phyloP scores from a whole-genome alignment of 208 protist species.

The Wallacemonas rigidus region DNA sequence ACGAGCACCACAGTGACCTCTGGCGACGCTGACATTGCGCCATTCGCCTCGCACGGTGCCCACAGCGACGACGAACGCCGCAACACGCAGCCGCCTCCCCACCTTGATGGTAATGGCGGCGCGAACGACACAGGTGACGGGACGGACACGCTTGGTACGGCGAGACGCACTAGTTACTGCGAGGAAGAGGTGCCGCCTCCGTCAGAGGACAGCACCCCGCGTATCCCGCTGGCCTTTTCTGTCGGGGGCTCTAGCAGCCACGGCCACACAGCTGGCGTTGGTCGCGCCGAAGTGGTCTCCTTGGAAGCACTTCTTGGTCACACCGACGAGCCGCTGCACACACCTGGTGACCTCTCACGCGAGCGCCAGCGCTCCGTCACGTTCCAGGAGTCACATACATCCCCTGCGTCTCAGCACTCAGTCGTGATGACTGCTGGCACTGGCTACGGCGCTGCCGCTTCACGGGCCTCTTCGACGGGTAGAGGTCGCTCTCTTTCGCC shows the following conservation, averaged over 20 bases:
- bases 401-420: background rate
- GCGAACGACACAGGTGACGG: background rate
- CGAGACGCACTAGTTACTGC: background rate
- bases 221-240: background rate
- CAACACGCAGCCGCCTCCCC: constrained; percentile 3
- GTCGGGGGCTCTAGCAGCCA: background rate
- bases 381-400: background rate
- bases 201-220: constrained; percentile 2
- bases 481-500: constrained; percentile 1
- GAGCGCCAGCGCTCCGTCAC: constrained; percentile 17
- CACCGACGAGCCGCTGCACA: background rate
- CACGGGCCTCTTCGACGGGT: background rate
- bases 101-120: too few species aligned
- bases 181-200: background rate
- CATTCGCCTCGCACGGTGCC: background rate
- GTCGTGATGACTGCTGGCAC: background rate
- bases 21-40: background rate
- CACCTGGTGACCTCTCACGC: background rate
- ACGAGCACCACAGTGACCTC: constrained; percentile 7
- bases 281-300: constrained; percentile 9
- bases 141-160: background rate
- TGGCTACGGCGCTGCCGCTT: too few species aligned
- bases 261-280: background rate
- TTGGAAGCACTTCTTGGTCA: constrained; percentile 1
- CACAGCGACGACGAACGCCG: background rate